Evolutionary conservation across 2,329 filamentous ascomycete genomes (phyloP).

Genomic region (Paecilomyces sp.): DNA sequence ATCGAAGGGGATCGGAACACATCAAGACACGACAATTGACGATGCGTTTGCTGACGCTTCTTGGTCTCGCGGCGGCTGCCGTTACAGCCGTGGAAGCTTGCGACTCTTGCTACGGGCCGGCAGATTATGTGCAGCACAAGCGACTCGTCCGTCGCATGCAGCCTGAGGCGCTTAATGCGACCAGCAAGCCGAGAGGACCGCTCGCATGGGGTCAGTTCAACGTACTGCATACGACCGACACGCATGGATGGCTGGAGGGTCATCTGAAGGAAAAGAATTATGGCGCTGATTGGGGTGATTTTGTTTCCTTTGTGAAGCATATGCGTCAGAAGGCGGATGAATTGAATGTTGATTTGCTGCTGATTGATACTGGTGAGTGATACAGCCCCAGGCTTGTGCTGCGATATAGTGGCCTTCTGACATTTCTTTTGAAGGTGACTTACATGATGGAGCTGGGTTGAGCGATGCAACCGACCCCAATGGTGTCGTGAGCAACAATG

Average conservation of each 20-base stretch:
- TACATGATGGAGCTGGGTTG: conserved; percentile 60
- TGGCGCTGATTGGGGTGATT: conserved; percentile 61
- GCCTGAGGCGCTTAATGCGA: conserved; percentile 12
- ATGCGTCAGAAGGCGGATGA: conserved; percentile 54
- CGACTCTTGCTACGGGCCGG: conserved; percentile 12
- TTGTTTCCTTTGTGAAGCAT: conserved; percentile 52
- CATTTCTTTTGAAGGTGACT: conserved; percentile 36
- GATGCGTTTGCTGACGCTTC: conserved; percentile 2
- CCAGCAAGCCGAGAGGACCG: conserved; percentile 3
- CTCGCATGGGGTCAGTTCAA: conserved; percentile 54
- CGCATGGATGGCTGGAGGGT: conserved; percentile 55
- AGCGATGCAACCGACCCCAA: conserved; percentile 55
- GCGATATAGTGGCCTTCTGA: neutral
- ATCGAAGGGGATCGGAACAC: neutral
- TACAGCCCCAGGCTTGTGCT: neutral
- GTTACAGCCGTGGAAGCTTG: conserved; percentile 6
- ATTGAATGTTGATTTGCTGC: conserved; percentile 52
- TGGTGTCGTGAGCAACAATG: conserved; percentile 46
- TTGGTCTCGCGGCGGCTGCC: conserved; percentile 1
- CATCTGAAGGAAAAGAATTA: conserved; percentile 58
- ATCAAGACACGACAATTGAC: neutral
- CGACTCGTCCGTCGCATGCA: conserved; percentile 15
- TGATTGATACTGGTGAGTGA: conserved; percentile 51
- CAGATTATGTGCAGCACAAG: conserved; percentile 8
- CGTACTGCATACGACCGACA: conserved; percentile 56